Evolutionary conservation across 768 basidiomycete genomes (phyloP).

Genomic region (Boletus pseudopeckii): DNA sequence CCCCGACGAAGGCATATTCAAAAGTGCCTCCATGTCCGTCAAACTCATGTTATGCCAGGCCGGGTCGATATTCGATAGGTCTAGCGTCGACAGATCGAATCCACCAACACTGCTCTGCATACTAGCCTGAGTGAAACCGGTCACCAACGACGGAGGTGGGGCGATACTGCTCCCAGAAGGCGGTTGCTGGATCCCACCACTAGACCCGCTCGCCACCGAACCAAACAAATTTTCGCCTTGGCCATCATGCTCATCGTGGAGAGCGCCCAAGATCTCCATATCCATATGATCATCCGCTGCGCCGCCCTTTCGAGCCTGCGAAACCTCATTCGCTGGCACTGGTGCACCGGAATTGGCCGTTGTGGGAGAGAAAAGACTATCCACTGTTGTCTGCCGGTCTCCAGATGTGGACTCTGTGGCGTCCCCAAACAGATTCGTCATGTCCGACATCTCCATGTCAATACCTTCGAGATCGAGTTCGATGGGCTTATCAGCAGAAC

Average conservation of each 20-base stretch:
- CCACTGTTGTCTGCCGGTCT: slow-evolving; percentile 35
- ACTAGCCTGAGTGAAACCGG: slow-evolving; percentile 36
- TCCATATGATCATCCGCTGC: slow-evolving; percentile 23
- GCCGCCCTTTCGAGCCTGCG: slow-evolving; percentile 18
- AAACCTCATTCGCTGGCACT: slow-evolving; percentile 13
- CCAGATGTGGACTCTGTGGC: slow-evolving; percentile 34
- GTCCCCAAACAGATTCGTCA: slow-evolving; percentile 56
- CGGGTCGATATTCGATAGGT: slow-evolving; percentile 43
- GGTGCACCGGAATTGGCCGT: slow-evolving; percentile 22
- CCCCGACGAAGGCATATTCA: slow-evolving; percentile 40
- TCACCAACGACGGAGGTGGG: slow-evolving; percentile 40
- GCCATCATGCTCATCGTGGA: slow-evolving; percentile 19
- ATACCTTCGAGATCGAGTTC: slow-evolving; percentile 71
- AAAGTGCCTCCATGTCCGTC: slow-evolving; percentile 52
- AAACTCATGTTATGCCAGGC: slow-evolving; percentile 45
- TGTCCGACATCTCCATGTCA: slow-evolving; percentile 56
- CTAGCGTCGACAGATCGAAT: slow-evolving; percentile 51
- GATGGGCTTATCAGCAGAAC: slow-evolving; percentile 76
- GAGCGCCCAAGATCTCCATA: slow-evolving; percentile 38
- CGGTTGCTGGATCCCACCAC: slow-evolving; percentile 10
- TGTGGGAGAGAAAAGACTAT: slow-evolving; percentile 53
- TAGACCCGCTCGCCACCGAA: slow-evolving; percentile 27
- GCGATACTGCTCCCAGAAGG: slow-evolving; percentile 24
- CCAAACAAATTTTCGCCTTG: slow-evolving; percentile 24
- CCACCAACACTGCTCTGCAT: slow-evolving; percentile 22